Evolutionary conservation across 2,329 filamentous ascomycete genomes (phyloP).

Genomic region (Xylariaceae sp.): DNA sequence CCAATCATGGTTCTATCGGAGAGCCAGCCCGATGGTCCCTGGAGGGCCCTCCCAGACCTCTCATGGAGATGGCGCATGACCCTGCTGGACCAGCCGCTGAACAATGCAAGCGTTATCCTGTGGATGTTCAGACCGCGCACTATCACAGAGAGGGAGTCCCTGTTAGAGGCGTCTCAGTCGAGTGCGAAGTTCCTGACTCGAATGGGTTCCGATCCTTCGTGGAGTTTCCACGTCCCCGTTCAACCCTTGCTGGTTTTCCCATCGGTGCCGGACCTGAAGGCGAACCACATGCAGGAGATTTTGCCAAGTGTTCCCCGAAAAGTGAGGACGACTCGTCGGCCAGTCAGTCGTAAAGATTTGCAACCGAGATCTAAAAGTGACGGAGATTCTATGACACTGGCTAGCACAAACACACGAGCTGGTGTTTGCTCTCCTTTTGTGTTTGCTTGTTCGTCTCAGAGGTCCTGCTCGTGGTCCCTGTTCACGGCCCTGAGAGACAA

Average conservation of each 20-base stretch:
- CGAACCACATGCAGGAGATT: slow-evolving; percentile 31
- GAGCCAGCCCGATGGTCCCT: slow-evolving; percentile 17
- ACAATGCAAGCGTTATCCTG: neutral
- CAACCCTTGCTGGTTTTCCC: slow-evolving; percentile 35
- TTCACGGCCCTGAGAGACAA: no score
- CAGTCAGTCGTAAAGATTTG: no score
- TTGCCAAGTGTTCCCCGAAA: slow-evolving; percentile 24
- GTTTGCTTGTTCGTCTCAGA: no score
- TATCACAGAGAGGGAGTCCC: slow-evolving; percentile 32
- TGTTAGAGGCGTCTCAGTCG: slow-evolving; percentile 8
- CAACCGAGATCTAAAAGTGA: no score
- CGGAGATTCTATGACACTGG: no score
- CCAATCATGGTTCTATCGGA: neutral
- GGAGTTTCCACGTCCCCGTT: slow-evolving; percentile 7
- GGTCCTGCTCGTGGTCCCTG: no score
- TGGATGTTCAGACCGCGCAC: slow-evolving; percentile 23
- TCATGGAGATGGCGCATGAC: slow-evolving; percentile 12
- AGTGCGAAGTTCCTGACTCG: neutral
- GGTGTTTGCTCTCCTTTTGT: no score
- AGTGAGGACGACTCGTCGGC: neutral
- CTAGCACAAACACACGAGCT: no score
- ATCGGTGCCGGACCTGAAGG: slow-evolving; percentile 41
- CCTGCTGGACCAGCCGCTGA: neutral
- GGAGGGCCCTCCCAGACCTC: slow-evolving; percentile 4
- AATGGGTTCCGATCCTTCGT: slow-evolving; percentile 4